Conservation (phyloP, 352 stramenopile genomes). For the Halophytophthora polymorphica region DNA sequence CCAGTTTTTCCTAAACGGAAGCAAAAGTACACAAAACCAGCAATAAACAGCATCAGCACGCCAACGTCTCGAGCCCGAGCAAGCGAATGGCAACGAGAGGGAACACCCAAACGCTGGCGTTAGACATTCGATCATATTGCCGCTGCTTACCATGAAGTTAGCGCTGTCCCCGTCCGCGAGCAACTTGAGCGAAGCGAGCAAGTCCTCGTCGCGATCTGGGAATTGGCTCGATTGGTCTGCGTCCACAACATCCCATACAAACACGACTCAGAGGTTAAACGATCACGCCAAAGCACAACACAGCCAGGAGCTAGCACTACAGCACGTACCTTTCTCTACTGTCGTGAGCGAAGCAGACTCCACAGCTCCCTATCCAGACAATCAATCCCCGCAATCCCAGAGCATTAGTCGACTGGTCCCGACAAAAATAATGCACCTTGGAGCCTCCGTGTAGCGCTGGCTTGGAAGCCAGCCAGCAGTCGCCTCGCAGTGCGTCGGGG, state of each 20-base stretch:
- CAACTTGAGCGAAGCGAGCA: slow-evolving; percentile 63
- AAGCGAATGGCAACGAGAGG: too few species aligned
- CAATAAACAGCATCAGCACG: background rate
- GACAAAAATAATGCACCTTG: background rate
- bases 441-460: background rate
- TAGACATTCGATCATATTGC: background rate
- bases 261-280: background rate
- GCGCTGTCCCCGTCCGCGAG: slow-evolving; percentile 70
- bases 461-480: background rate
- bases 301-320: background rate
- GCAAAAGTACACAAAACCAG: background rate
- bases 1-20: slow-evolving; percentile 66
- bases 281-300: background rate
- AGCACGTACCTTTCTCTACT: slow-evolving; percentile 58
- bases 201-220: slow-evolving; percentile 76
- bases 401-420: slow-evolving; percentile 5
- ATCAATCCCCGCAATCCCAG: background rate
- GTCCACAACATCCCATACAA: background rate
- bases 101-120: background rate
- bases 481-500: background rate
- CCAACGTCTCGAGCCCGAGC: background rate
- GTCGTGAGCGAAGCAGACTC: slow-evolving; percentile 82
- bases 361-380: slow-evolving; percentile 33
- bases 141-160: slow-evolving; percentile 57
- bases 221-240: slow-evolving; percentile 83